Evolutionary conservation across 306 rosid species (phyloP).

Genomic region (Vigna trinervia): DNA sequence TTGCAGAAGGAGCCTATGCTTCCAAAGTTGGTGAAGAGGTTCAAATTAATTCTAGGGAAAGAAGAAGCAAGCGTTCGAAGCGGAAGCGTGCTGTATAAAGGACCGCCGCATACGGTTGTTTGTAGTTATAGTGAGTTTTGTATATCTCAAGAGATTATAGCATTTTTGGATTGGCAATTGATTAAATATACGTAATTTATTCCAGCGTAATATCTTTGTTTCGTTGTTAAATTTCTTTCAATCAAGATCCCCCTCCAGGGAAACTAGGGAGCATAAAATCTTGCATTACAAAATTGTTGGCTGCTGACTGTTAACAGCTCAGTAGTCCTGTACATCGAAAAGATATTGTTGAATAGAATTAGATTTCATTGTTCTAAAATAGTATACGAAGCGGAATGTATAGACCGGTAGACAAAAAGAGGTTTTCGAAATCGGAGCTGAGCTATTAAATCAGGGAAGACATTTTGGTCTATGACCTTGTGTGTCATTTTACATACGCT

Average conservation of each 20-base stretch:
- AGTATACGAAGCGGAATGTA: background rate
- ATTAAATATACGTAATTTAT: conserved; percentile 57
- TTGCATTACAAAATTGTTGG: background rate
- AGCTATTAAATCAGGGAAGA: conserved; percentile 4
- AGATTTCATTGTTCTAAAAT: conserved; percentile 6
- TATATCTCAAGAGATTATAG: conserved; percentile 61
- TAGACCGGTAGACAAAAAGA: background rate
- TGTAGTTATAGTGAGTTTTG: conserved; percentile 74
- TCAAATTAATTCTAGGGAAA: conserved; percentile 68
- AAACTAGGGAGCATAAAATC: background rate
- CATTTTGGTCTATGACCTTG: background rate
- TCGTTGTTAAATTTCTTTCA: conserved; percentile 8
- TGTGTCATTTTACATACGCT: background rate
- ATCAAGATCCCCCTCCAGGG: background rate
- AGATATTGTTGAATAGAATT: conserved; percentile 8
- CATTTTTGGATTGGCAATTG: conserved; percentile 64
- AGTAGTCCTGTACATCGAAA: background rate
- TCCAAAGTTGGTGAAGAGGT: conserved; percentile 60
- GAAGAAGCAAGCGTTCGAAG: conserved; percentile 96
- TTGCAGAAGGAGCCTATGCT: conserved; percentile 68
- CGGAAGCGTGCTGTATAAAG: conserved; percentile 80
- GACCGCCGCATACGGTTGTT: conserved; percentile 49
- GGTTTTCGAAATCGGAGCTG: background rate
- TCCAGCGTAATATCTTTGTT: conserved; percentile 28
- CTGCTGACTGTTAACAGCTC: conserved; percentile 5